A percentile compares a stretch with the other conserved stretches of the same genome.
Conservation (phyloP, 2,329 filamentous ascomycete species). For the Colletotrichum sojae region DNA sequence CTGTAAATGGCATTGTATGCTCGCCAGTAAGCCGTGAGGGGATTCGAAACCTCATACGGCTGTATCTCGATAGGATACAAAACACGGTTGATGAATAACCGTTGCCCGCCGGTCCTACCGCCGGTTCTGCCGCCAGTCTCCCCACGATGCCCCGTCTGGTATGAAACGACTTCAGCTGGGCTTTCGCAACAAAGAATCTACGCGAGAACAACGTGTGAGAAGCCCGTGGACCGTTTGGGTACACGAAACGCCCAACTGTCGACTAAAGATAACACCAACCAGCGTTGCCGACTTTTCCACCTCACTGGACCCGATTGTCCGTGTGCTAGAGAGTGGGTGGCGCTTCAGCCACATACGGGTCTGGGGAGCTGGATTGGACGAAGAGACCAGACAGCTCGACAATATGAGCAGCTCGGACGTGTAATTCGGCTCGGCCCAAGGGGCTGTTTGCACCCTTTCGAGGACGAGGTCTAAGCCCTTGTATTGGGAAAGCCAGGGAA, state of each 20-base stretch:
- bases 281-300: too few species aligned
- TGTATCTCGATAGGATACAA: not conserved
- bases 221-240: constrained; percentile 1
- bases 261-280: not conserved
- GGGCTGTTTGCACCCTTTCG: not conserved
- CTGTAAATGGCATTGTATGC: not conserved
- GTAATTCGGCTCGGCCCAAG: not conserved
- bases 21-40: not conserved
- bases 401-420: constrained; percentile 1
- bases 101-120: not conserved
- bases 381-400: not conserved
- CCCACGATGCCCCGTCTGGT: constrained; percentile 5
- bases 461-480: constrained; percentile 7
- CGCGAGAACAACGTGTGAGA: constrained; percentile 9
- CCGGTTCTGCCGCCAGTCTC: not conserved
- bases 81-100: not conserved
- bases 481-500: not conserved
- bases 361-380: constrained; percentile 2
- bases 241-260: not conserved
- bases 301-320: not conserved
- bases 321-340: constrained; percentile 1
- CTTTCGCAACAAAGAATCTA: constrained; percentile 6
- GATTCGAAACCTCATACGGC: not conserved
- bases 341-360: constrained; percentile 12
- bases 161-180: constrained; percentile 12